phyloP scores from a whole-genome alignment of 768 basidiomycete genomes.

The Phanerochaete carnosa region DNA sequence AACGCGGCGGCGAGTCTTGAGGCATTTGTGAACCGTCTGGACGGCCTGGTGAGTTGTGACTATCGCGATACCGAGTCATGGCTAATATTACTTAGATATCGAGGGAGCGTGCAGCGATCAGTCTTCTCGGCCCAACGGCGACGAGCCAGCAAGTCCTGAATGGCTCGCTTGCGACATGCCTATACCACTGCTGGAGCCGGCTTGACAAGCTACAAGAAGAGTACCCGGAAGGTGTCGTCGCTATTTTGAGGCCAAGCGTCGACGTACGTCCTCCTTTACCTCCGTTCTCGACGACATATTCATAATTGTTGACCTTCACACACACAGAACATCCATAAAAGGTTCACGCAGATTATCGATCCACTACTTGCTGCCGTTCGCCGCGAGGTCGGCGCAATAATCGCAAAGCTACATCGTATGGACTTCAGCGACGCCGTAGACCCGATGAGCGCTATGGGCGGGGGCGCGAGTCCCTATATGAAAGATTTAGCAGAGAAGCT shows the following conservation, averaged over 20 bases:
- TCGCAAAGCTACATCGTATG: slow-evolving; percentile 80
- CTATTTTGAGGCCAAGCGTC: slow-evolving; percentile 52
- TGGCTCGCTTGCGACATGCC: slow-evolving; percentile 69
- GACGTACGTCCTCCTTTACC: slow-evolving; percentile 40
- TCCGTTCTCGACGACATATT: not conserved
- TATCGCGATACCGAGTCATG: not conserved
- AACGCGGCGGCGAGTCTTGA: slow-evolving; percentile 69
- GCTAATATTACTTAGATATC: slow-evolving; percentile 45
- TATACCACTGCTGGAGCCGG: slow-evolving; percentile 74
- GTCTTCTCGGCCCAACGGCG: slow-evolving; percentile 71
- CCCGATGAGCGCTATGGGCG: slow-evolving; percentile 48
- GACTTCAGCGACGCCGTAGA: slow-evolving; percentile 77
- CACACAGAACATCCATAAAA: slow-evolving; percentile 44
- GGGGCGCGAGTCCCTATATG: slow-evolving; percentile 82
- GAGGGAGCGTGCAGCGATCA: slow-evolving; percentile 75
- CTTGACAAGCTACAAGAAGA: slow-evolving; percentile 66
- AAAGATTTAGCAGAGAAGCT: slow-evolving; percentile 90
- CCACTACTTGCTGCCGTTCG: slow-evolving; percentile 67
- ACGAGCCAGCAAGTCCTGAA: slow-evolving; percentile 80
- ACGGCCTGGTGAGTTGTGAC: slow-evolving; percentile 56
- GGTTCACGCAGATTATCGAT: slow-evolving; percentile 57
- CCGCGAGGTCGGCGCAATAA: slow-evolving; percentile 75
- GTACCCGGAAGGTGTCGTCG: slow-evolving; percentile 57
- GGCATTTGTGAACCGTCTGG: slow-evolving; percentile 57
- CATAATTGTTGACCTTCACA: not conserved